Evolutionary conservation across 2,329 filamentous ascomycete genomes (phyloP), one percentile per base, ranked within the genome.

Genomic region (Cladosporium velox): DNA sequence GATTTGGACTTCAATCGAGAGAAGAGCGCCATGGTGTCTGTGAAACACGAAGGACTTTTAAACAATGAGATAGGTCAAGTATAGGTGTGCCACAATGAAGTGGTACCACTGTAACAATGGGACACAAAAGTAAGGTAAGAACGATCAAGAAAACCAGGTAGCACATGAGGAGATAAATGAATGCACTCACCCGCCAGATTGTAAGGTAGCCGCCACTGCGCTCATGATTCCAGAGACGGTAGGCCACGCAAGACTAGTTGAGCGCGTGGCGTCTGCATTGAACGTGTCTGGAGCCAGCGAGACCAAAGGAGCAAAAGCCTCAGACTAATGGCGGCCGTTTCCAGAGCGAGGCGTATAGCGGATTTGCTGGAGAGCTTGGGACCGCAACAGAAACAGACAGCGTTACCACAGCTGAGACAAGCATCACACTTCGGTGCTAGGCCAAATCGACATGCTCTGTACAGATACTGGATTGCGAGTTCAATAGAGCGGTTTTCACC

Each of bases 1-100:
- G 64, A 57, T 44, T 55, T 59, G 1, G 64, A 65, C 44, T 65
- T 65, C 11, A 28, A 47, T 4, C 57, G 28, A 24, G 64, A 65
- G 55, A 60, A 65, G 4, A 65, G 30, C 12, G 64, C 55, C 64
- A 65, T 65, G 32, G 11, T 47, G 38, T 28, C 4, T 15, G 35
- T 24, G 15, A n/a, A 41, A 18, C n/a, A 47, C 41, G 41, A 47
- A 47, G 7, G n/a, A 21, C n/a, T 47, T 47, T 47, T 12, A 6
- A 44, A 18, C 1, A 44, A 44, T n/a, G 41, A 24, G n/a, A 24
- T 4, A 47, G 41, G n/a, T 47, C n/a, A 47, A 24, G 41, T 21
- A 47, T 21, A 47, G n/a, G 3, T 21, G n/a, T 21, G 41, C n/a
- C n/a, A 21, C 41, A 21, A 47, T 5, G 41, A 21, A 21, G 4